phyloP scores from a whole-genome alignment of 257 asterid genomes.

The Agastache rugosa region DNA sequence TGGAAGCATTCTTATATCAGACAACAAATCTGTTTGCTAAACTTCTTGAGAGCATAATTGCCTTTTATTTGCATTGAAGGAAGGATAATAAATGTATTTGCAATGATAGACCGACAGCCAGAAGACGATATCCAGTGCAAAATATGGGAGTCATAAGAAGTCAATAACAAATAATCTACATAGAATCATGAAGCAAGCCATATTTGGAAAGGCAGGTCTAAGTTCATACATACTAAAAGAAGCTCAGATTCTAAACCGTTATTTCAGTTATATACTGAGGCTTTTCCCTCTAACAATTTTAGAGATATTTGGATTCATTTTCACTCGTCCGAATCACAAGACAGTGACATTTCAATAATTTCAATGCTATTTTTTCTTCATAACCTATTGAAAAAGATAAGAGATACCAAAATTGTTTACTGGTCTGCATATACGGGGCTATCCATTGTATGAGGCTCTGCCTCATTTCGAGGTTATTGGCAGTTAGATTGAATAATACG shows the following conservation, averaged over 20 bases:
- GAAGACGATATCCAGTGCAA: conserved; percentile 18
- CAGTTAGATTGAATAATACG: not conserved
- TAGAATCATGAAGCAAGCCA: conserved; percentile 10
- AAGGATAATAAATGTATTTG: not conserved
- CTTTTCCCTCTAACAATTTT: not conserved
- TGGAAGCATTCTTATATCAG: not conserved
- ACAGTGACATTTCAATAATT: not conserved
- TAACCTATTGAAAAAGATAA: not conserved
- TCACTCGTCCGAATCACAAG: conserved; percentile 13
- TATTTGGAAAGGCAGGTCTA: conserved; percentile 15
- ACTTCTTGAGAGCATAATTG: conserved; percentile 7
- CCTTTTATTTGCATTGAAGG: not conserved
- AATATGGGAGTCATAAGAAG: conserved; percentile 10
- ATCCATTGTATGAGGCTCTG: conserved; percentile 1
- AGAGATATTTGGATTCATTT: conserved; percentile 12
- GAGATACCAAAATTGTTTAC: not conserved
- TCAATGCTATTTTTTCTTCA: not conserved
- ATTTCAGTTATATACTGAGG: conserved; percentile 7
- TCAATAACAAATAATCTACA: not conserved
- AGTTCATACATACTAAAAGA: not conserved
- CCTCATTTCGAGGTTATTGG: not conserved
- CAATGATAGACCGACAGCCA: conserved; percentile 12
- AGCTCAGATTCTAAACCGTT: not conserved
- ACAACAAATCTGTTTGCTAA: conserved; percentile 6
- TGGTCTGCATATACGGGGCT: not conserved